Evolutionary conservation across 2,329 filamentous ascomycete species (phyloP).

Genomic region (Karstenula rhodostoma): DNA sequence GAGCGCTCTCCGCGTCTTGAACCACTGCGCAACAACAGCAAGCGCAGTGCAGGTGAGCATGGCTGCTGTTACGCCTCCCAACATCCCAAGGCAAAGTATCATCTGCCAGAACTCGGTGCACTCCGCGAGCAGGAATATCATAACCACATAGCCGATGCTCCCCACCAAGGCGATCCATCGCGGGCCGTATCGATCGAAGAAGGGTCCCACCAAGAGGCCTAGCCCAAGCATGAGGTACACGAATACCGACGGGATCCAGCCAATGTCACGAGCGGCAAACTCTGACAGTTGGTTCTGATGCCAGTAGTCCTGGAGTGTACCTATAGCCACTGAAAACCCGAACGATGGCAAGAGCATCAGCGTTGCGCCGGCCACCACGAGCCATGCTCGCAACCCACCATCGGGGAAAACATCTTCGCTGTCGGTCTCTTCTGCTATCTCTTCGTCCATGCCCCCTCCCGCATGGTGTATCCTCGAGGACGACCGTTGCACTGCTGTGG

Average conservation of each 20-base stretch:
- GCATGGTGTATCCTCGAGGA: neutral
- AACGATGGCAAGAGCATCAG: constrained; percentile 46
- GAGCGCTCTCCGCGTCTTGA: constrained; percentile 47
- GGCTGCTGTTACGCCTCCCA: constrained; percentile 50
- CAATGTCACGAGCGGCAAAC: constrained; percentile 69
- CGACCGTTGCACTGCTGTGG: constrained; percentile 23
- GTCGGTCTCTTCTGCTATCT: constrained; percentile 21
- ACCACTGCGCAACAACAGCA: constrained; percentile 50
- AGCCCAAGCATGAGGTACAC: constrained; percentile 83
- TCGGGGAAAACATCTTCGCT: constrained; percentile 47
- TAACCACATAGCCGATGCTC: constrained; percentile 35
- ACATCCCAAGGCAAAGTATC: constrained; percentile 50
- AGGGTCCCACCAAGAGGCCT: constrained; percentile 82
- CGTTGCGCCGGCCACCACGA: constrained; percentile 49
- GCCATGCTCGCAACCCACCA: constrained; percentile 51
- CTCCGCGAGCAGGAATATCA: constrained; percentile 45
- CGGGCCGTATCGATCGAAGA: constrained; percentile 61
- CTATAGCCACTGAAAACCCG: constrained; percentile 59
- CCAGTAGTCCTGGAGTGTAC: constrained; percentile 83
- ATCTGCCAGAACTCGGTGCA: constrained; percentile 53
- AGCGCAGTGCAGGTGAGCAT: constrained; percentile 50
- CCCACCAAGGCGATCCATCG: constrained; percentile 44
- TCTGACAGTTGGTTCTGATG: constrained; percentile 72
- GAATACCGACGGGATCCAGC: constrained; percentile 93
- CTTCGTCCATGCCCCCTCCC: constrained; percentile 17